phyloP scores from a whole-genome alignment of 345 rosid genomes.

The Eucalyptus pauciflora region DNA sequence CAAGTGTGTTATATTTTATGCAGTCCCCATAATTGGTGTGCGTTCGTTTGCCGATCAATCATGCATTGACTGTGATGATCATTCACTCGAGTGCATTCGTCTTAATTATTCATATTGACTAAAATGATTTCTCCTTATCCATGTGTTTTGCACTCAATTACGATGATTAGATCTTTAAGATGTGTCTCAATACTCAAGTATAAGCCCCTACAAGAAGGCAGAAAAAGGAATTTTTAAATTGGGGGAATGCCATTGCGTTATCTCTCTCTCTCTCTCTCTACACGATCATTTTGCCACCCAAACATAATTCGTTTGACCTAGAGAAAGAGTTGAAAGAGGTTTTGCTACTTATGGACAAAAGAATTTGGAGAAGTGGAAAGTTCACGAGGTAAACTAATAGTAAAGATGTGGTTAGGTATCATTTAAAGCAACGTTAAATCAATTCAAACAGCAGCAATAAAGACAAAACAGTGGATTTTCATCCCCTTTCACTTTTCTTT shows the following conservation, averaged over 20 bases:
- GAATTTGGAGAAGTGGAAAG: neutral
- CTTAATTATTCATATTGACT: neutral
- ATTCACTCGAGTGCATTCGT: neutral
- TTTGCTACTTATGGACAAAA: neutral
- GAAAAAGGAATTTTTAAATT: neutral
- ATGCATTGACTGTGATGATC: neutral
- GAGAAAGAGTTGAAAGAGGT: neutral
- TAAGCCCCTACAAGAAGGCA: neutral
- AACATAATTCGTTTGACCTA: neutral
- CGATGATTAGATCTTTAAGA: neutral
- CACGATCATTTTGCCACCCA: neutral
- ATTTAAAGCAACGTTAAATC: constrained; percentile 1
- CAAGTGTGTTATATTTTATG: neutral
- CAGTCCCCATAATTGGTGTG: neutral
- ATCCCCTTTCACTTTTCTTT: constrained; percentile 4
- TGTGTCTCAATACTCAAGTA: neutral
- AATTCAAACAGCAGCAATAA: constrained; percentile 22
- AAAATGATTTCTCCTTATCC: neutral
- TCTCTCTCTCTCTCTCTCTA: neutral
- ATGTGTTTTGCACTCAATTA: neutral
- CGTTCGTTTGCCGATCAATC: neutral
- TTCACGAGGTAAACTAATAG: constrained; percentile 13
- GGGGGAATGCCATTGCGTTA: neutral
- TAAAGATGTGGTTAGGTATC: neutral
- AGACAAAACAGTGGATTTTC: constrained; percentile 24